Evolutionary conservation across 1,284 basidiomycete genomes (phyloP), one percentile per base, ranked within the genome.

Genomic region (Moniliophthora roreri): DNA sequence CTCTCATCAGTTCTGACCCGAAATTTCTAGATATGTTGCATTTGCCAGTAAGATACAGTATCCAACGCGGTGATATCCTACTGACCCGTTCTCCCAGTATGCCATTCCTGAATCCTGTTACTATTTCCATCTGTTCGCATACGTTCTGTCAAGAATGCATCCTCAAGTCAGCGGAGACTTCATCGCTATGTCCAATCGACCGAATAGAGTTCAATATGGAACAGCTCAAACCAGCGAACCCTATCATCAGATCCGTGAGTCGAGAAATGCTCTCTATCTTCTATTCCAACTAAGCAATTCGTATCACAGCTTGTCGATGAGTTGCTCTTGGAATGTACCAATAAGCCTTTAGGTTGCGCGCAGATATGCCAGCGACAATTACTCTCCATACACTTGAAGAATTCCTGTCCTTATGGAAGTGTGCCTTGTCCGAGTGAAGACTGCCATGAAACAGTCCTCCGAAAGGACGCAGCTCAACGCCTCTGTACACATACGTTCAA

Each of bases 141-240:
- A 94, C 90, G 0, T 94, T 94, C 67, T 95, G 92, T 66, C 73
- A 74, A 20, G 83, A 84, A 35, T 94, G 92, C 63, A 90, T 94
- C 58, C 62, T 73, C 13, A 75, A 76, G 41, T 89, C 91, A 0
- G 75, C 94, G 9, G 65, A 69, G 39, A 78, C 85, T 52, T 79
- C 82, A 4, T 72, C 75, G 1, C 81, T 85, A 59, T 95, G 92
- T 65, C 92, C 92, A n/a, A 84, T 94, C 40, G 92, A 94, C 69
- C 81, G 92, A 16, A 84, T 80, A 15, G 76, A 82, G 0, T 75
- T 94, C 35, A 64, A 69, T 2, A 45, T 70, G 16, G 71, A 71
- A 13, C 81, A 88, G 60, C 70, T 92, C 50, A 59, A 62, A 1
- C 80, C 82, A 15, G 85, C 88, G 11, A 80, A 84, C 63, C 81